These are phyloP conservation scores for Penicillium sp. DNA, from an alignment of 2,329 filamentous ascomycete genomes.

Conservation along the genomic window DNA sequence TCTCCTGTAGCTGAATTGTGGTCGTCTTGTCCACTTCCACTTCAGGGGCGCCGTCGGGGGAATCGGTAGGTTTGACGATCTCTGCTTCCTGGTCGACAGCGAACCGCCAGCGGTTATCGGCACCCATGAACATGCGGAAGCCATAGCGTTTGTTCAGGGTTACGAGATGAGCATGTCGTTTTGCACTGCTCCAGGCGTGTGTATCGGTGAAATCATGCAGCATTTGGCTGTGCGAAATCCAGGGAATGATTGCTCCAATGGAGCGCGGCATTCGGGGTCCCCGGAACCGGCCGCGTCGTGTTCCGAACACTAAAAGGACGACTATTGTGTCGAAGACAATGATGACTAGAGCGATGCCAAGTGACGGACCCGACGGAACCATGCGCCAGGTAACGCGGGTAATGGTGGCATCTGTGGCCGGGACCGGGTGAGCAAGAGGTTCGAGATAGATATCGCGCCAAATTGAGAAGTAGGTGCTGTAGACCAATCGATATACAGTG, in stretches of 20 bases:
- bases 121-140: slow-evolving; percentile 33
- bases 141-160: slow-evolving; percentile 33
- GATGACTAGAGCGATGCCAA: slow-evolving; percentile 31
- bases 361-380: slow-evolving; percentile 31
- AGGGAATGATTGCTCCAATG: slow-evolving; percentile 36
- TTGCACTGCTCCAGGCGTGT: slow-evolving; percentile 30
- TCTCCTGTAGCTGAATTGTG: slow-evolving; percentile 21
- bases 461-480: slow-evolving; percentile 38
- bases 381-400: slow-evolving; percentile 35
- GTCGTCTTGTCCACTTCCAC: slow-evolving; percentile 24
- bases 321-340: slow-evolving; percentile 35
- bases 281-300: slow-evolving; percentile 34
- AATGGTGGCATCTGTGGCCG: slow-evolving; percentile 28
- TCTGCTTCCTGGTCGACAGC: slow-evolving; percentile 34
- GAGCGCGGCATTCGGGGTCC: slow-evolving; percentile 37
- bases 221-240: slow-evolving; percentile 38
- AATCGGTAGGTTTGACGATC: not conserved
- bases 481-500: slow-evolving; percentile 38
- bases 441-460: slow-evolving; percentile 36
- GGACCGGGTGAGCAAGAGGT: slow-evolving; percentile 18
- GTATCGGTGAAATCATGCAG: slow-evolving; percentile 33
- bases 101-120: slow-evolving; percentile 33
- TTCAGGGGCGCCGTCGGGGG: not conserved
- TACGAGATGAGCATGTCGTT: slow-evolving; percentile 29
- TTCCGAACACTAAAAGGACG: slow-evolving; percentile 35